These are phyloP conservation scores for Plectosphaerella sp. DNA, from an alignment of 2,329 filamentous ascomycete genomes.

Conservation along the genomic window DNA sequence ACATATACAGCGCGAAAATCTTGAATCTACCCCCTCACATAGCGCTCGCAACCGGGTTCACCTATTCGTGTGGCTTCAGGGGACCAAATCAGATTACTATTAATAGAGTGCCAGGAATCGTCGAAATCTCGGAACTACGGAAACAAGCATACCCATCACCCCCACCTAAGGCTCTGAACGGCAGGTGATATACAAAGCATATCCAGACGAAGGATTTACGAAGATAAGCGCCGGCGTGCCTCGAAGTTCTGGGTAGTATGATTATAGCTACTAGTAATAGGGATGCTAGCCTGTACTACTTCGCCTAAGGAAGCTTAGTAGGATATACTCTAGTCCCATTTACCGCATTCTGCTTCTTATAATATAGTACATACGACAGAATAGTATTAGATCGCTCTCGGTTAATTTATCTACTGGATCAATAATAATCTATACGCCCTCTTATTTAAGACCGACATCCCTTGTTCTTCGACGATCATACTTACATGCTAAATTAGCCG, in stretches of 20 bases:
- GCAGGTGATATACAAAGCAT: background rate
- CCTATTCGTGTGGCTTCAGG: background rate
- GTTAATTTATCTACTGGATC: background rate
- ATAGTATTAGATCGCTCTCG: background rate
- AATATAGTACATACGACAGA: background rate
- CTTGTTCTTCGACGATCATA: background rate
- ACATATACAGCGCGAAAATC: background rate
- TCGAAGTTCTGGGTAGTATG: background rate
- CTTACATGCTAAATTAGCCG: background rate
- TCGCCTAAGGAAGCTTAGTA: background rate
- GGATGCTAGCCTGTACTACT: background rate
- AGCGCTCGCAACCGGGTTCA: background rate
- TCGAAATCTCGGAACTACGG: background rate
- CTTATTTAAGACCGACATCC: background rate
- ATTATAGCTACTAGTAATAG: background rate
- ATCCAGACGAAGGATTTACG: background rate
- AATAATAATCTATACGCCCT: background rate
- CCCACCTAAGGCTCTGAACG: background rate
- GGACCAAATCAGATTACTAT: background rate
- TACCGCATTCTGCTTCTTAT: background rate
- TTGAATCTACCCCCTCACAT: background rate
- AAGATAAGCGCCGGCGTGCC: background rate
- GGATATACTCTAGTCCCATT: background rate
- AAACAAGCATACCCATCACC: background rate
- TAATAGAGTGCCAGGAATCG: background rate